Evolutionary conservation across 495 filamentous ascomycete species (phyloP), one percentile per base, ranked within the genome.

Genomic region (Penicillium cosmopolitanum): DNA sequence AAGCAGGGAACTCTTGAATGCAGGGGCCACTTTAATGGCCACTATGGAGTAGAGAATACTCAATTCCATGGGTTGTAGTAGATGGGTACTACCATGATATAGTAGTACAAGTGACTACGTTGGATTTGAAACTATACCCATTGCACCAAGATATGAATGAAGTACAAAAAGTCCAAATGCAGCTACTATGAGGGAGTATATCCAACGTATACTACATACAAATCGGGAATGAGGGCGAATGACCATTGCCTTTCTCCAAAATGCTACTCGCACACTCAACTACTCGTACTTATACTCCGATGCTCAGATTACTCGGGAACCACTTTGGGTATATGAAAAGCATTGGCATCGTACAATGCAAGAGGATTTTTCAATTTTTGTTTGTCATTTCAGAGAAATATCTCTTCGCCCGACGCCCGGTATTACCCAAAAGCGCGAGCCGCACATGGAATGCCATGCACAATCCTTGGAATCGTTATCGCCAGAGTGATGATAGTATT

Each of bases 401-500:
- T 64, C 66, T 69, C 63, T 71, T 71, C 56, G 63, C 66, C 66
- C 53, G 56, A 67, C 65, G 66, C 68, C 61, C 66, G 55, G 66
- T 56, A 70, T 54, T 61, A 58, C 59, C 42, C 63, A 31, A 63
- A 65, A 66, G 66, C 61, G 58, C 66, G 63, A 66, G 67, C 67
- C 55, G 66, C 56, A 62, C 62, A 67, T 58, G 68, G 64, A 58
- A 66, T 66, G 63, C 66, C 68, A 70, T 70, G 65, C 63, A 71
- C 66, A 66, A 66, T 68, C 66, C 66, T 71, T 71, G 66, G 62
- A 71, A 65, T 71, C 68, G 68, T 71, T 64, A 71, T 71, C 68
- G 68, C 66, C 68, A 69, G 66, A 66, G 58, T 60, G 66, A 66
- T 40, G 36, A 44, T 69, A 60, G 57, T 65, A 70, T 64, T 48